phyloP scores from a whole-genome alignment of 108 stramenopile species.

The Chaetoceros muelleri region DNA sequence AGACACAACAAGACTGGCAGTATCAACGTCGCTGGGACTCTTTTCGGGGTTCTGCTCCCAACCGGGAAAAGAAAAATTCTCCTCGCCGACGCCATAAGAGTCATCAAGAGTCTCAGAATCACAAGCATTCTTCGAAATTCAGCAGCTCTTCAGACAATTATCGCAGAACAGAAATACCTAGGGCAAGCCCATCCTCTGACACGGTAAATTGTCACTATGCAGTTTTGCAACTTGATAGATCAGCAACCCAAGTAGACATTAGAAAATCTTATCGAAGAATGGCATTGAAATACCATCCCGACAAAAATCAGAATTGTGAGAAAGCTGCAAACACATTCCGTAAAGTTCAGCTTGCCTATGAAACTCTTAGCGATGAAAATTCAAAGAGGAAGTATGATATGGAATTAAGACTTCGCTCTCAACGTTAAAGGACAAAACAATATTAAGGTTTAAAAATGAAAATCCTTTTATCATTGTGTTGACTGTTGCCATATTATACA shows the following conservation, averaged over 20 bases:
- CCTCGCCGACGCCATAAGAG: too few species aligned
- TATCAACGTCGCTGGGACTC: constrained; percentile 60
- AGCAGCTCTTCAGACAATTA: not conserved
- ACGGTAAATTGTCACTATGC: constrained; percentile 26
- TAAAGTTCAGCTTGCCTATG: constrained; percentile 61
- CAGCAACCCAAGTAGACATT: constrained; percentile 50
- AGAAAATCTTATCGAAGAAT: constrained; percentile 34
- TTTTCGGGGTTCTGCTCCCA: constrained; percentile 27
- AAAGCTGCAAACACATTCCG: constrained; percentile 65
- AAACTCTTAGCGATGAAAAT: constrained; percentile 44
- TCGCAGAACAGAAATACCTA: not conserved
- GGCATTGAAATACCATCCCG: constrained; percentile 68
- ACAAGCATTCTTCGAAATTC: not conserved
- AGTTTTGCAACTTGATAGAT: constrained; percentile 37
- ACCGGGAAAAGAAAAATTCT: not conserved
- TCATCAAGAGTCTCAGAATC: too few species aligned
- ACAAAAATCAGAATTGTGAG: constrained; percentile 51
- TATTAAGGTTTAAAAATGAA: not conserved
- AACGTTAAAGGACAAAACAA: constrained; percentile 1
- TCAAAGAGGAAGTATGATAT: constrained; percentile 56
- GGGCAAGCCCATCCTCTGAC: constrained; percentile 3
- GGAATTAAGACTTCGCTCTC: constrained; percentile 19
- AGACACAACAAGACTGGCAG: too few species aligned
- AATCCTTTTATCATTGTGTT: too few species aligned
- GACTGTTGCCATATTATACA: too few species aligned